Conservation (phyloP, 768 basidiomycete genomes). For the Pleurotus pulmonarius region DNA sequence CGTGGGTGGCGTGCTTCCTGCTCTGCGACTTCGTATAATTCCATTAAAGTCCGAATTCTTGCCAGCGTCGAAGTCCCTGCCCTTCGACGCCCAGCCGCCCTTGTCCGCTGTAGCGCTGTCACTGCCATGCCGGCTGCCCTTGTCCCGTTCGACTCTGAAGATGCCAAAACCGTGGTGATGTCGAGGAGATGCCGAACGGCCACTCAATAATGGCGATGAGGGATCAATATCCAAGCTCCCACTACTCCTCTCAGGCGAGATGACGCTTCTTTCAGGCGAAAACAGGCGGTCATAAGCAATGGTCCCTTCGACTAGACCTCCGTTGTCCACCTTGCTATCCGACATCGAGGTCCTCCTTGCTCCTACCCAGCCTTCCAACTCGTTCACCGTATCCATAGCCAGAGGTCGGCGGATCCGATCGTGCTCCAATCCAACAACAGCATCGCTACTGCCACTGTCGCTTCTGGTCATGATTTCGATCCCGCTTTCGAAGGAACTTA, state of each 20-base stretch:
- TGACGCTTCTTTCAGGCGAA: neutral
- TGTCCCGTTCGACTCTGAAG: too few relatives aligned
- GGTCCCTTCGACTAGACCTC: too few relatives aligned
- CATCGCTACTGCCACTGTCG: constrained; percentile 1
- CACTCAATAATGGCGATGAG: neutral
- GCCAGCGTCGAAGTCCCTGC: neutral
- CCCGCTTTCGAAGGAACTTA: neutral
- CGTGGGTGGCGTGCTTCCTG: constrained; percentile 4
- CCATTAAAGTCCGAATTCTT: neutral
- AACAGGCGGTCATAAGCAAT: neutral
- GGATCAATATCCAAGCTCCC: neutral
- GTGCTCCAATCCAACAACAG: neutral
- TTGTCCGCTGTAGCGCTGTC: neutral
- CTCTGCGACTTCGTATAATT: neutral
- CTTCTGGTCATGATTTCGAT: constrained; percentile 2
- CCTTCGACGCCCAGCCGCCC: neutral
- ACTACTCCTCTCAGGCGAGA: constrained; percentile 1
- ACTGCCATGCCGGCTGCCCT: neutral
- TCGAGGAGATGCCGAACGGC: neutral
- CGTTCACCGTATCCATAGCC: neutral
- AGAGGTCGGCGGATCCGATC: neutral
- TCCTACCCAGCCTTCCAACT: neutral
- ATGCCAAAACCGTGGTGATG: neutral
- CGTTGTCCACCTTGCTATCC: too few relatives aligned
- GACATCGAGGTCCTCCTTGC: too few relatives aligned